Conservation (phyloP, 2,329 filamentous ascomycete species). For the Nannizzia gypsea region DNA sequence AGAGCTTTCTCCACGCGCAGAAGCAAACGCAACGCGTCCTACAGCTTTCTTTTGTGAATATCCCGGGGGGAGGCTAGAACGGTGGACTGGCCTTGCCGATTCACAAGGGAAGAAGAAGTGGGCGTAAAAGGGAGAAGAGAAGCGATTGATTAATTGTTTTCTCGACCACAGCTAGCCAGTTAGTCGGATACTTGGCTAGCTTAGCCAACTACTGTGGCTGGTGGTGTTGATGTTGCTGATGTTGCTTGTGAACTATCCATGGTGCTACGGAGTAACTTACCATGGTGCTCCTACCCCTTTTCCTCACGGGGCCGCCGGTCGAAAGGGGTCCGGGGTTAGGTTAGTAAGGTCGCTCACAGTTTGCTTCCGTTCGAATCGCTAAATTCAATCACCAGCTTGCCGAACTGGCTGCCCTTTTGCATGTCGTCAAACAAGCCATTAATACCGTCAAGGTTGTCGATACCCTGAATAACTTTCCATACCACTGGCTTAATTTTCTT, state of each 20-base stretch:
- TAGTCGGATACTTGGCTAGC: neutral
- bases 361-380: constrained; percentile 11
- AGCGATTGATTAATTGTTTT: neutral
- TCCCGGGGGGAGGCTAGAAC: neutral
- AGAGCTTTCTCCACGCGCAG: neutral
- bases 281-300: neutral
- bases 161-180: neutral
- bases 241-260: neutral
- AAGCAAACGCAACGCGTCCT: neutral
- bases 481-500: constrained; percentile 67
- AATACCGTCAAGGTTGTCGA: constrained; percentile 67
- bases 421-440: constrained; percentile 79
- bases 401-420: constrained; percentile 75
- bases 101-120: neutral
- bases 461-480: constrained; percentile 58
- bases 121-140: neutral
- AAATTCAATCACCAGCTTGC: constrained; percentile 63
- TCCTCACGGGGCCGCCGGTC: neutral
- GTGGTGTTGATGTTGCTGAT: neutral
- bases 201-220: neutral
- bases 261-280: neutral
- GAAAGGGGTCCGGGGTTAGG: no score
- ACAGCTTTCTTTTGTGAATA: neutral
- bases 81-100: neutral
- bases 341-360: constrained; percentile 7